Percentiles rank a stretch among this genome's conserved stretches.
Evolutionary conservation across 306 rosid genomes (phyloP).

Genomic region (Abrus precatorius): DNA sequence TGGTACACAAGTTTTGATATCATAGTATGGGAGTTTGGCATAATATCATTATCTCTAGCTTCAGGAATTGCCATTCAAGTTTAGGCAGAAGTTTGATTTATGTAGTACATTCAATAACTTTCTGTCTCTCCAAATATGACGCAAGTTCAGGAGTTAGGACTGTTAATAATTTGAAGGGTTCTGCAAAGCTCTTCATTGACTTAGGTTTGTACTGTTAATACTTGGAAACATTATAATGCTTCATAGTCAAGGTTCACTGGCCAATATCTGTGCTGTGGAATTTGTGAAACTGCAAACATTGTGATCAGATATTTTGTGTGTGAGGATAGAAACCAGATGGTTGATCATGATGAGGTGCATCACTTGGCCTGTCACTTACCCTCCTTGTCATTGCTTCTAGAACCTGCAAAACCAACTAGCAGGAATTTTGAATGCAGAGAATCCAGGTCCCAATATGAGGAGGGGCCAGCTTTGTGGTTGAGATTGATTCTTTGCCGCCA

Average conservation of each 20-base stretch:
- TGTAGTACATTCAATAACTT: neutral
- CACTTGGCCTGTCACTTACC: slow-evolving; percentile 48
- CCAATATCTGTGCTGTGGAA: slow-evolving; percentile 52
- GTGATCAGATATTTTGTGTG: slow-evolving; percentile 44
- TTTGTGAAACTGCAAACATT: slow-evolving; percentile 51
- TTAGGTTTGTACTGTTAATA: too few relatives aligned
- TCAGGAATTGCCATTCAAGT: neutral
- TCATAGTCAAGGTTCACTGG: slow-evolving; percentile 57
- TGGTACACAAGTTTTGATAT: neutral
- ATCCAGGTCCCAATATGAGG: too few relatives aligned
- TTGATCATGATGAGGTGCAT: slow-evolving; percentile 24
- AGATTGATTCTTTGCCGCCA: too few relatives aligned
- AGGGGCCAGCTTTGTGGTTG: too few relatives aligned
- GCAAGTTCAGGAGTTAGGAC: too few relatives aligned
- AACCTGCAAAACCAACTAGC: slow-evolving; percentile 48
- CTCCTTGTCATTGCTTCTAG: slow-evolving; percentile 56
- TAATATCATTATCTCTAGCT: slow-evolving; percentile 1
- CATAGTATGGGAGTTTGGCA: neutral
- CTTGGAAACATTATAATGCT: too few relatives aligned
- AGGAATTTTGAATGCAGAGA: too few relatives aligned
- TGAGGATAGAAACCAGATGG: slow-evolving; percentile 40
- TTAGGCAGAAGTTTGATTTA: slow-evolving; percentile 6
- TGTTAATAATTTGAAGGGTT: too few relatives aligned
- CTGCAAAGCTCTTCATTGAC: too few relatives aligned
- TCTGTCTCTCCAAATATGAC: too few relatives aligned